Conservation (phyloP, 2,329 filamentous ascomycete genomes). For the Penicillium sp. region DNA sequence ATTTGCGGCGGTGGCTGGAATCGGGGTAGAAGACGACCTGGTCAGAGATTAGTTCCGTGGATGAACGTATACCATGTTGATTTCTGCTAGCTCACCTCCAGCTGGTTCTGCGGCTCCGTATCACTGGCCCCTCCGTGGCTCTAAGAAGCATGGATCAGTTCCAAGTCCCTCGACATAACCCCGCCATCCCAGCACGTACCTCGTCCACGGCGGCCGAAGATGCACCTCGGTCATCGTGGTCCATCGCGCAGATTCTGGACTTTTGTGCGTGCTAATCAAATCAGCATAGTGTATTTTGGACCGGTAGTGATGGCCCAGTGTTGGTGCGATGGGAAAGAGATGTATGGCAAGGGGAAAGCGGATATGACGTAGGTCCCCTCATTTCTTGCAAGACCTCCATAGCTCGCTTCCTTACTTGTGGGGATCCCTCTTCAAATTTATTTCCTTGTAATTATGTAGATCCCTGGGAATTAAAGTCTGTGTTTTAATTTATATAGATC, state of each 20-base stretch:
- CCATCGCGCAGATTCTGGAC: conserved; percentile 14
- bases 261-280: conserved; percentile 5
- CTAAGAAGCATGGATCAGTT: conserved; percentile 23
- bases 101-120: conserved; percentile 32
- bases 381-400: background rate
- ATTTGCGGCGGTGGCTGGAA: conserved; percentile 57
- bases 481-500: background rate
- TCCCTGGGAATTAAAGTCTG: background rate
- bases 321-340: conserved; percentile 11
- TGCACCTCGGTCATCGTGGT: conserved; percentile 6
- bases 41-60: background rate
- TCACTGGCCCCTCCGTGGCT: conserved; percentile 36
- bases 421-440: background rate
- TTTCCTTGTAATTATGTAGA: background rate
- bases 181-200: conserved; percentile 17
- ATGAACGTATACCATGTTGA: background rate
- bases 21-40: conserved; percentile 60
- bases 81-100: conserved; percentile 31
- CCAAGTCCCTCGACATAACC: background rate
- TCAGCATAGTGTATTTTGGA: conserved; percentile 12
- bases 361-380: conserved; percentile 29
- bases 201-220: conserved; percentile 11
- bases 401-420: background rate
- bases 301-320: conserved; percentile 1
- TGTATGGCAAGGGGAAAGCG: conserved; percentile 11